Conservation (phyloP, 345 rosid species). For the Brassica cretica region DNA sequence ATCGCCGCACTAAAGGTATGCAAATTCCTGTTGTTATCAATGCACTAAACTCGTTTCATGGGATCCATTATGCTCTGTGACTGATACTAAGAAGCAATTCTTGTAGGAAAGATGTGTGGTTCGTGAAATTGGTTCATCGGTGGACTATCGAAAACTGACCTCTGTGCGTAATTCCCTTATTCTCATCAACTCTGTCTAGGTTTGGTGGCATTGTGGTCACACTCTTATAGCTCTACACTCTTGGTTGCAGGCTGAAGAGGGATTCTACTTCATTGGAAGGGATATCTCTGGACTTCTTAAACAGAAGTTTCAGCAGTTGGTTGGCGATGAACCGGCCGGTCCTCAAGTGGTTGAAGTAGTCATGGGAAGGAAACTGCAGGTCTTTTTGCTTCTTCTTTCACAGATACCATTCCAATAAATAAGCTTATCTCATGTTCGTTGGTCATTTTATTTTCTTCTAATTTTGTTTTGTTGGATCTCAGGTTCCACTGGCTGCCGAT, state of each 20-base stretch:
- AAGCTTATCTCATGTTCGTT: constrained; percentile 3
- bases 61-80: neutral
- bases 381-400: constrained; percentile 20
- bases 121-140: constrained; percentile 88
- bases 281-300: constrained; percentile 57
- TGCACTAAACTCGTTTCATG: neutral
- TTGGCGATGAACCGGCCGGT: constrained; percentile 52
- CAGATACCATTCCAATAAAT: neutral
- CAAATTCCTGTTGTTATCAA: neutral
- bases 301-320: constrained; percentile 68
- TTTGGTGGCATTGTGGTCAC: neutral
- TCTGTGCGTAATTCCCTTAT: constrained; percentile 50
- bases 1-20: constrained; percentile 75
- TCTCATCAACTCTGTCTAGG: neutral
- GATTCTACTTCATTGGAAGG: constrained; percentile 83
- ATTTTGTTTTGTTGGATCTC: constrained; percentile 6
- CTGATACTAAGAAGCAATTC: constrained; percentile 22
- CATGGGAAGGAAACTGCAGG: constrained; percentile 92
- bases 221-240: constrained; percentile 26
- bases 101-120: constrained; percentile 85
- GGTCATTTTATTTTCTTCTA: neutral
- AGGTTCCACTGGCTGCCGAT: constrained; percentile 85
- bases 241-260: constrained; percentile 72
- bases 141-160: constrained; percentile 85
- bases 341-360: constrained; percentile 83